phyloP scores from a whole-genome alignment of 1,284 basidiomycete species.

The Heterobasidion irregulare region DNA sequence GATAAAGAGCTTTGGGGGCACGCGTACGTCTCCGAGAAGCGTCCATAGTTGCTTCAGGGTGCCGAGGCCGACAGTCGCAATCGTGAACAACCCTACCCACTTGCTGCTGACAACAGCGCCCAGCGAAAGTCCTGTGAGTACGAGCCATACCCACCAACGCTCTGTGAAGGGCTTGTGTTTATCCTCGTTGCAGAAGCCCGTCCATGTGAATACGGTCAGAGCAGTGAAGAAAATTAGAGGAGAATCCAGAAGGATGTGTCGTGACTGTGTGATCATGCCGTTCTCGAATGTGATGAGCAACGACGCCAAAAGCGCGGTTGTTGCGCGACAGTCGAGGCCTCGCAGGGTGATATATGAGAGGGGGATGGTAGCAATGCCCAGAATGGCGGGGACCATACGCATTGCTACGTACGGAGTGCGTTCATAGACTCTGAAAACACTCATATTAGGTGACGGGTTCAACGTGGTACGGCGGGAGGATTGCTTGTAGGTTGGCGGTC shows the following conservation, averaged over 20 bases:
- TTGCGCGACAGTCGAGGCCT: slow-evolving; percentile 82
- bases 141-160: slow-evolving; percentile 90
- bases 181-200: slow-evolving; percentile 89
- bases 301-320: slow-evolving; percentile 84
- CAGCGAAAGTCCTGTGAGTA: slow-evolving; percentile 82
- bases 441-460: not conserved
- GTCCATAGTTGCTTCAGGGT: slow-evolving; percentile 88
- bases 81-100: slow-evolving; percentile 99
- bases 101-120: slow-evolving; percentile 93
- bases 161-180: slow-evolving; percentile 73
- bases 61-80: slow-evolving; percentile 85
- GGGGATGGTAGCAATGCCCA: slow-evolving; percentile 87
- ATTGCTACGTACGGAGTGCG: slow-evolving; percentile 93
- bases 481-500: too few species aligned
- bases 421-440: slow-evolving; percentile 58
- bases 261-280: slow-evolving; percentile 90
- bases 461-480: too few species aligned
- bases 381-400: slow-evolving; percentile 86
- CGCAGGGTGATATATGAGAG: slow-evolving; percentile 92
- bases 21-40: slow-evolving; percentile 81
- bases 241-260: slow-evolving; percentile 95
- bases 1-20: slow-evolving; percentile 69
- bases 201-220: slow-evolving; percentile 82
- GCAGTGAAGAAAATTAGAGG: slow-evolving; percentile 97
- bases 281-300: slow-evolving; percentile 96